Evolutionary conservation across 2,329 filamentous ascomycete genomes (phyloP), one percentile per base, ranked within the genome.

Genomic region (Cytospora leucostoma): DNA sequence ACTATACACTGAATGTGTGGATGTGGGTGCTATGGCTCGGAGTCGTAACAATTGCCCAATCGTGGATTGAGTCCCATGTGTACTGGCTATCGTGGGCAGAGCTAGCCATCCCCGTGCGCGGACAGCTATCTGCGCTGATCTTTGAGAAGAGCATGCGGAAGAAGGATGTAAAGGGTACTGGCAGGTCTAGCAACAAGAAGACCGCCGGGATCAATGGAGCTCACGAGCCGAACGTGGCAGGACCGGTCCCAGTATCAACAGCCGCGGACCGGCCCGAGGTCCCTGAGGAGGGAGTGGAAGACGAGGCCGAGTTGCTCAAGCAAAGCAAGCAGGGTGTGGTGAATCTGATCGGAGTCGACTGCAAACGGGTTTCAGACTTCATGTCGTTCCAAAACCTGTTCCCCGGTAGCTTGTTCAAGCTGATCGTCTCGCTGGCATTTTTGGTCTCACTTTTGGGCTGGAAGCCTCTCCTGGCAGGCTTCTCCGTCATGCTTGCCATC

Each of bases 311-410:
- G 70, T 61, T 79, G 33, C 69, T 78, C 21, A 80, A 69, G 70
- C 82, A 75, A 73, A 86, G 67, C 84, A 88, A 74, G 66, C 91
- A 94, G 74, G 87, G 84, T 61, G 89, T 89, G 4, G 87, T 93
- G 62, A 94, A 93, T 72, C 79, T 93, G 40, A 87, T 93, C 53
- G 90, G 89, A n/a, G 87, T 93, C 12, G 91, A 94, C 73, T 80
- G 85, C 8, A 85, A 86, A 66, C 84, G 90, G 47, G 80, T 94
- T 50, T 79, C 88, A 0, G 85, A 90, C 60, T 92, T 92, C 70
- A 79, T 80, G n/a, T 79, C 84, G 5, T 89, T 82, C 71, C 88
- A 89, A 68, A 86, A 87, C 71, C 77, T 88, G 59, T 87, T 93
- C 68, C 78, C 86, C 4, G 84, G 83, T 37, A 86, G 85, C 47